These are phyloP conservation scores for Pestalotiopsis sp. DNA, from an alignment of 2,329 filamentous ascomycete species.

Conservation along the genomic window DNA sequence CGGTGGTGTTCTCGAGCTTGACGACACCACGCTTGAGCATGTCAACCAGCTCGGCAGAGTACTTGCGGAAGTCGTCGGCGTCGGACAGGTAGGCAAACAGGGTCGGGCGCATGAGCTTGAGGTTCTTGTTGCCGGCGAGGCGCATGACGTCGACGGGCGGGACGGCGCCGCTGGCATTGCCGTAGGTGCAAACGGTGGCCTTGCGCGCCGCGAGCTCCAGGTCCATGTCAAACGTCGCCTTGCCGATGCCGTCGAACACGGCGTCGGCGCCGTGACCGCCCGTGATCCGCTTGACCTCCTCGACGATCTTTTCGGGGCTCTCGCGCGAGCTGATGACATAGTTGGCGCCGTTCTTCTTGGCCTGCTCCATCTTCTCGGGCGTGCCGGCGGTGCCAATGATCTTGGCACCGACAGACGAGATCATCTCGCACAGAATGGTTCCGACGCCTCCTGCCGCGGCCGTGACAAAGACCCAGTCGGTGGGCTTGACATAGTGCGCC, in stretches of 20 bases:
- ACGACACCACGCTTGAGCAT: conserved; percentile 63
- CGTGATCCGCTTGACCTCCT: conserved; percentile 69
- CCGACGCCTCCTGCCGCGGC: conserved; percentile 86
- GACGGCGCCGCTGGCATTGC: conserved; percentile 78
- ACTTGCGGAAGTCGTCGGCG: conserved; percentile 71
- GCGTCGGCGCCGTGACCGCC: conserved; percentile 72
- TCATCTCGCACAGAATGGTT: conserved; percentile 73
- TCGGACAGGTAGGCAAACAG: conserved; percentile 72
- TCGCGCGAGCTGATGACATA: conserved; percentile 68
- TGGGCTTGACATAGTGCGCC: conserved; percentile 72
- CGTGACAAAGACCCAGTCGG: conserved; percentile 82
- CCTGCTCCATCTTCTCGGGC: conserved; percentile 71
- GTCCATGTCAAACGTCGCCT: conserved; percentile 79
- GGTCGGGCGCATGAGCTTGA: conserved; percentile 74
- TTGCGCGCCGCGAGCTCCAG: conserved; percentile 76
- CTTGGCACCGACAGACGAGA: conserved; percentile 72
- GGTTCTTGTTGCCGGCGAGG: conserved; percentile 66
- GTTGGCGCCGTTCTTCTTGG: conserved; percentile 70
- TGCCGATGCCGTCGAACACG: conserved; percentile 86
- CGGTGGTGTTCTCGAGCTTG: conserved; percentile 70
- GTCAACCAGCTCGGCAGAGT: conserved; percentile 72
- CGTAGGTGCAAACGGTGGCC: conserved; percentile 77
- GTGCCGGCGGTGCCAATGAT: conserved; percentile 81
- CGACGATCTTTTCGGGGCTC: conserved; percentile 56
- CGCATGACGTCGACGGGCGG: conserved; percentile 62